phyloP scores from a whole-genome alignment of 495 filamentous ascomycete genomes.

The Trichoderma reesei region DNA sequence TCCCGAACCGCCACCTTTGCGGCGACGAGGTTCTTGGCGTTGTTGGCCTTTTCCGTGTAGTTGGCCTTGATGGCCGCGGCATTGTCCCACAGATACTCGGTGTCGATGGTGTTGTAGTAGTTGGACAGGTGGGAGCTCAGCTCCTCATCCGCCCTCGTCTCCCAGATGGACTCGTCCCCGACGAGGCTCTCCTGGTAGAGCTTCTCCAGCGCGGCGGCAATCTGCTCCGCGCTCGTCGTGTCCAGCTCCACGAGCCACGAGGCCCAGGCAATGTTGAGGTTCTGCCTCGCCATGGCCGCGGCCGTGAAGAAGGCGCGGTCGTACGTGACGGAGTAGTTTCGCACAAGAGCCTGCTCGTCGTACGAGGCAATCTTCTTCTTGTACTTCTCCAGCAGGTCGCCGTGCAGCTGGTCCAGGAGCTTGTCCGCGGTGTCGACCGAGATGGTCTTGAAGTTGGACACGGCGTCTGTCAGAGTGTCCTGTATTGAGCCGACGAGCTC shows the following conservation, averaged over 20 bases:
- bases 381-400: neutral
- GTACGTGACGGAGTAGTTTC: conserved; percentile 3
- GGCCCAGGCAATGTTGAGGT: neutral
- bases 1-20: neutral
- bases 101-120: conserved; percentile 1
- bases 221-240: neutral
- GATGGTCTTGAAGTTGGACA: neutral
- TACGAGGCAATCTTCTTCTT: neutral
- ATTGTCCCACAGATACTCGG: neutral
- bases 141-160: neutral
- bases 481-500: conserved; percentile 2
- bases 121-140: neutral
- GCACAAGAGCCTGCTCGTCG: neutral
- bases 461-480: neutral
- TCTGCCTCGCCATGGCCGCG: neutral
- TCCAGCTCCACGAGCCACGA: neutral
- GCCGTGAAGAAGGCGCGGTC: conserved; percentile 4
- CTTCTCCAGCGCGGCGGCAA: neutral
- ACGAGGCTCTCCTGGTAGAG: neutral
- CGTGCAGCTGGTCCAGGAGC: neutral
- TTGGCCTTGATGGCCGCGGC: neutral
- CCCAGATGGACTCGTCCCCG: neutral
- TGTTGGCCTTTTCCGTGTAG: conserved; percentile 2
- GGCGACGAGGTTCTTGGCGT: neutral
- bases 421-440: neutral